Conservation (phyloP, 148 eudicot species). For the Fagopyrum homotropicum region DNA sequence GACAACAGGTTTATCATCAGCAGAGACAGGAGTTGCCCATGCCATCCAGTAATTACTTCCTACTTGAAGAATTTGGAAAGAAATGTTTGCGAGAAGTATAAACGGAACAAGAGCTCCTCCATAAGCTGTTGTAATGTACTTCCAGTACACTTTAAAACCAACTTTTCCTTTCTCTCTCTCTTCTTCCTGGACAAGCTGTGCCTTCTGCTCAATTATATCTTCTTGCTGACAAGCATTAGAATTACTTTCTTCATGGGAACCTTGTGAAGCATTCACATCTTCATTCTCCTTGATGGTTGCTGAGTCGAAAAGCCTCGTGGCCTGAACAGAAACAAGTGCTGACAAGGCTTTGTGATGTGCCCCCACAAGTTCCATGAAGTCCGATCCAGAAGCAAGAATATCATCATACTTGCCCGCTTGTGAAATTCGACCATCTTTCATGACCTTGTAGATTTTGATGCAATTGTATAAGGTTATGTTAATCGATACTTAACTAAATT, state of each 20-base stretch:
- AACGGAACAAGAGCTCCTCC: constrained; percentile 39
- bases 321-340: constrained; percentile 17
- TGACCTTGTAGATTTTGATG: constrained; percentile 23
- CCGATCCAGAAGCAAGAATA: constrained; percentile 36
- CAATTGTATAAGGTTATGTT: neutral
- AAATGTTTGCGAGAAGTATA: constrained; percentile 27
- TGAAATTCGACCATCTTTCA: constrained; percentile 41
- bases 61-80: constrained; percentile 36
- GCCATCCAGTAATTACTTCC: constrained; percentile 47
- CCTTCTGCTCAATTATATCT: constrained; percentile 13
- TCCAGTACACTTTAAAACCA: constrained; percentile 34
- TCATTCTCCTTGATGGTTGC: neutral
- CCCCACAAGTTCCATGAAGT: constrained; percentile 41
- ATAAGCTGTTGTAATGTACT: constrained; percentile 33
- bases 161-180: constrained; percentile 43
- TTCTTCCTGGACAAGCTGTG: constrained; percentile 43
- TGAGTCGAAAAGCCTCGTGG: neutral
- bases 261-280: constrained; percentile 12
- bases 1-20: constrained; percentile 19
- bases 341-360: constrained; percentile 42
- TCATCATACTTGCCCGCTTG: constrained; percentile 49
- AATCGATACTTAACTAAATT: neutral
- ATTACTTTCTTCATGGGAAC: neutral
- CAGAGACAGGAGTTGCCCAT: constrained; percentile 38
- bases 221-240: neutral